Evolutionary conservation across 176 grass and related monocot species (phyloP).

Genomic region (Carex parvula): DNA sequence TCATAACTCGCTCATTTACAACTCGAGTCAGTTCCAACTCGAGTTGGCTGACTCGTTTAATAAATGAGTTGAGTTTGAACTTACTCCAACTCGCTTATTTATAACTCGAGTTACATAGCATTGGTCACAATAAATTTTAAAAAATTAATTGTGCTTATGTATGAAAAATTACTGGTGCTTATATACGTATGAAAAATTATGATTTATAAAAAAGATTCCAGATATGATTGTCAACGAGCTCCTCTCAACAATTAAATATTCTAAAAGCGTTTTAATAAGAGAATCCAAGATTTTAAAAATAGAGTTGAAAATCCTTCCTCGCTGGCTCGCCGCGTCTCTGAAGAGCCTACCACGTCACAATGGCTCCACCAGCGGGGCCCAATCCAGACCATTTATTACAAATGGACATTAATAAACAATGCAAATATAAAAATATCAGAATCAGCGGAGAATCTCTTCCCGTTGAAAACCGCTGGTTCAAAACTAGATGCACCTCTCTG

Average conservation of each 20-base stretch:
- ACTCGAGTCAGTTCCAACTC: too few species aligned
- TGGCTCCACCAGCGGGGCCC: background rate
- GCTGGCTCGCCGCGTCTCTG: conserved; percentile 24
- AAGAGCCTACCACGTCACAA: conserved; percentile 13
- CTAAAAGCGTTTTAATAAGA: background rate
- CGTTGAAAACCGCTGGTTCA: background rate
- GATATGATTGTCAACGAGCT: conserved; percentile 3
- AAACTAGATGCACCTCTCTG: background rate
- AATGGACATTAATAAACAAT: background rate
- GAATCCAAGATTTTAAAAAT: conserved; percentile 14
- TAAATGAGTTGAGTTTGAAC: too few species aligned
- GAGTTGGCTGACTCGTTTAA: too few species aligned
- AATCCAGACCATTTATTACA: background rate
- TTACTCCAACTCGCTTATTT: too few species aligned
- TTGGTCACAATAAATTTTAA: too few species aligned
- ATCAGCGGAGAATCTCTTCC: background rate
- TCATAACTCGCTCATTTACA: too few species aligned
- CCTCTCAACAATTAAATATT: background rate
- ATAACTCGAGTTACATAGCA: too few species aligned
- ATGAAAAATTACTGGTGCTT: too few species aligned
- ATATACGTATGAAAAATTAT: too few species aligned
- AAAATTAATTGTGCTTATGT: too few species aligned
- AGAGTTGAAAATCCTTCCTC: conserved; percentile 21
- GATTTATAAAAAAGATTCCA: too few species aligned
- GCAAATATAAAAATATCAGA: background rate